Percentiles rank a stretch among this genome's conserved stretches.
These are phyloP conservation scores for Lachnellula hyalina DNA, from an alignment of 2,329 filamentous ascomycete species.

Conservation along the genomic window DNA sequence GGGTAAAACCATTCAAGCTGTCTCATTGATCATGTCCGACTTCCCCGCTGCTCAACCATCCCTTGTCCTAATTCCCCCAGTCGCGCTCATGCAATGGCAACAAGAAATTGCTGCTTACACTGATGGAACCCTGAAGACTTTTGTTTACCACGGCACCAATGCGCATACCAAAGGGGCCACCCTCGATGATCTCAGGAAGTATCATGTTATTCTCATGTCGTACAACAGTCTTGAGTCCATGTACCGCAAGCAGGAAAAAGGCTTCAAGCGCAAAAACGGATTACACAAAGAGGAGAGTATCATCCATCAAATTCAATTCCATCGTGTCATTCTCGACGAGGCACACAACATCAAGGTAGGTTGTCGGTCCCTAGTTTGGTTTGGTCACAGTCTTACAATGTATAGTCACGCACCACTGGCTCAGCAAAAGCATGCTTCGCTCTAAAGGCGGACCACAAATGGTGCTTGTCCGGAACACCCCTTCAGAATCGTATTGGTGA, in stretches of 20 bases:
- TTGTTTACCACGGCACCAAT: constrained; percentile 87
- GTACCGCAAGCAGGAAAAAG: constrained; percentile 87
- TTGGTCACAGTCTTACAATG: constrained; percentile 20
- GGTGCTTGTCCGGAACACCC: constrained; percentile 92
- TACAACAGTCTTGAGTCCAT: constrained; percentile 90
- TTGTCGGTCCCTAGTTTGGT: not conserved
- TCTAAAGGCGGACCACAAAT: constrained; percentile 80
- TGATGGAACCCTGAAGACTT: constrained; percentile 80
- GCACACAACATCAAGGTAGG: constrained; percentile 83
- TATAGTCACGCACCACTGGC: constrained; percentile 71
- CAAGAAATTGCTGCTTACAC: constrained; percentile 77
- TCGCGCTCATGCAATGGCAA: constrained; percentile 94
- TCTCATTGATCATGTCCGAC: constrained; percentile 97
- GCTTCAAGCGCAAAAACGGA: constrained; percentile 74
- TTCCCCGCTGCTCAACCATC: constrained; percentile 79
- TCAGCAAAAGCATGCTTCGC: constrained; percentile 95
- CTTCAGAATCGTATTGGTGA: constrained; percentile 97
- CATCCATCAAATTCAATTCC: constrained; percentile 82
- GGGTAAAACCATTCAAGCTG: constrained; percentile 97
- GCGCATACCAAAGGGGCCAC: constrained; percentile 73
- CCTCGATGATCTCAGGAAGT: constrained; percentile 69
- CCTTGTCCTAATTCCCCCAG: constrained; percentile 84
- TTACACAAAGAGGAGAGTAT: constrained; percentile 73
- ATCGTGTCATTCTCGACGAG: constrained; percentile 90
- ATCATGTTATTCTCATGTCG: constrained; percentile 94